phyloP scores from a whole-genome alignment of 768 basidiomycete species.

The Megacollybia marginata region DNA sequence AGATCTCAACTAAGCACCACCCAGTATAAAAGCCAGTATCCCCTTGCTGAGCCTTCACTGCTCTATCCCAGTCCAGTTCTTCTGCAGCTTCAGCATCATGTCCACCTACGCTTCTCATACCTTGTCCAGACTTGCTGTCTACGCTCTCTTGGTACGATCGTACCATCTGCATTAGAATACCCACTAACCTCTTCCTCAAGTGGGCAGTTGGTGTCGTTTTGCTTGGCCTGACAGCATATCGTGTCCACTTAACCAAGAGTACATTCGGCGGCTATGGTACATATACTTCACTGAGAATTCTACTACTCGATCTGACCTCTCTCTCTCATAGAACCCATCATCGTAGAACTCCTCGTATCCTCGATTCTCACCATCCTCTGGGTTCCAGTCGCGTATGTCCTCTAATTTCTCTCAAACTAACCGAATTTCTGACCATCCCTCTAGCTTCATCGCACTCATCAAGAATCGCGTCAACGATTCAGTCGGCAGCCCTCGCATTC shows the following conservation, averaged over 20 bases:
- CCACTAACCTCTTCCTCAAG: constrained; percentile 16
- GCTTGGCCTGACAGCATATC: constrained; percentile 43
- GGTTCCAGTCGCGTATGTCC: constrained; percentile 52
- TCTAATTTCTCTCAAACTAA: not conserved
- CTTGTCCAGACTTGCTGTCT: not conserved
- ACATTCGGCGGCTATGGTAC: constrained; percentile 43
- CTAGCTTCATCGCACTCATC: constrained; percentile 6
- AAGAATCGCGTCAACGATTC: constrained; percentile 31
- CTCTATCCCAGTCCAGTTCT: no score
- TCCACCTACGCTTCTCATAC: not conserved
- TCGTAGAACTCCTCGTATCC: constrained; percentile 60
- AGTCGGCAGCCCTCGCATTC: constrained; percentile 26
- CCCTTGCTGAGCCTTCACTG: no score
- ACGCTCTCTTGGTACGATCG: not conserved
- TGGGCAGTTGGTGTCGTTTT: constrained; percentile 26
- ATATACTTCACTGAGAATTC: constrained; percentile 4
- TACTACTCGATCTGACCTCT: not conserved
- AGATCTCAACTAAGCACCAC: no score
- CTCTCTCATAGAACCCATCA: constrained; percentile 48
- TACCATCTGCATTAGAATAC: no score
- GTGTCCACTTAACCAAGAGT: constrained; percentile 56
- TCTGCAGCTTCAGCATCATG: not conserved
- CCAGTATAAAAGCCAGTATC: no score
- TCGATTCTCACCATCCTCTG: constrained; percentile 58
- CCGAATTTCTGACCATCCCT: not conserved